Conservation (phyloP, 495 filamentous ascomycete genomes). For the Hamigera avellanea region DNA sequence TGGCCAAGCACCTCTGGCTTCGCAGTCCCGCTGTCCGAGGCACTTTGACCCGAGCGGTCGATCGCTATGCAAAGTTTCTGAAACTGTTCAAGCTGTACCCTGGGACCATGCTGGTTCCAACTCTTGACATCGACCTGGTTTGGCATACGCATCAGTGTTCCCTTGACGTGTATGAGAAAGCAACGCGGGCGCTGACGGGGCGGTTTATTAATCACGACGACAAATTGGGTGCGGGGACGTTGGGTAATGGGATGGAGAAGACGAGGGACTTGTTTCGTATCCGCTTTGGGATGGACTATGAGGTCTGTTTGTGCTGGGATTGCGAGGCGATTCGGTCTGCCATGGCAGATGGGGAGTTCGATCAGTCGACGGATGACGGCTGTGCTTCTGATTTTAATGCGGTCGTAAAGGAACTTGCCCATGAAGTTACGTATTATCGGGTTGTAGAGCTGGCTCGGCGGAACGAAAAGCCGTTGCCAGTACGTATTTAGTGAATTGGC, state of each 20-base stretch:
- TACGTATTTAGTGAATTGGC: too few relatives aligned
- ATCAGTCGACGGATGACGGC: too few relatives aligned
- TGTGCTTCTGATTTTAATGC: too few relatives aligned
- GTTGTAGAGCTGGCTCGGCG: too few relatives aligned
- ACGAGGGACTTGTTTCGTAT: constrained; percentile 8
- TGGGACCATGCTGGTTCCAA: constrained; percentile 11
- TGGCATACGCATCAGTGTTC: constrained; percentile 39
- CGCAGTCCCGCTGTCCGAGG: constrained; percentile 17
- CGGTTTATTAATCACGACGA: constrained; percentile 13
- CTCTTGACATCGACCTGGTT: constrained; percentile 14
- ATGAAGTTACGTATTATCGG: too few relatives aligned
- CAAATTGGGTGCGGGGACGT: neutral
- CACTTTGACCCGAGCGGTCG: constrained; percentile 9
- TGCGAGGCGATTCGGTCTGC: too few relatives aligned
- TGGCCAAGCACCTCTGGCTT: constrained; percentile 17
- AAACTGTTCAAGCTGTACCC: constrained; percentile 12
- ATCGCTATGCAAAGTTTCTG: constrained; percentile 19
- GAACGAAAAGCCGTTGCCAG: too few relatives aligned
- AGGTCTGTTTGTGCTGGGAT: too few relatives aligned
- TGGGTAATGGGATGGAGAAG: constrained; percentile 4
- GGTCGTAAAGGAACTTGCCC: too few relatives aligned
- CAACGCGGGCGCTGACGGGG: constrained; percentile 3
- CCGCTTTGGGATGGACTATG: constrained; percentile 4
- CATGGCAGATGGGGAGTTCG: too few relatives aligned
- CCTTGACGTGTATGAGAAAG: constrained; percentile 5